Evolutionary conservation across 495 filamentous ascomycete species (phyloP).

Genomic region (Penicillium riverlandense): DNA sequence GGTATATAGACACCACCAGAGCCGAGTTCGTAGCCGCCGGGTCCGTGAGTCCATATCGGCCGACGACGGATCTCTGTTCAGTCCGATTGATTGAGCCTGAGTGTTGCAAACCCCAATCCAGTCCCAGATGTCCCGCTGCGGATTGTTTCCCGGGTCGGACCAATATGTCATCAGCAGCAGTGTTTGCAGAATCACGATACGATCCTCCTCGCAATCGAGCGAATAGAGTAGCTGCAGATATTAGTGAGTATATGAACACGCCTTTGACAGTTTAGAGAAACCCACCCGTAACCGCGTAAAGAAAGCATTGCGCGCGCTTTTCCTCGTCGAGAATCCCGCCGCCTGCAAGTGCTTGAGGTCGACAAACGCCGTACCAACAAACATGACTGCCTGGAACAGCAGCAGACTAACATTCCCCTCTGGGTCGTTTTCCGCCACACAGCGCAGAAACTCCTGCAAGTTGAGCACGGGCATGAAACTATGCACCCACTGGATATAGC

Average conservation of each 20-base stretch:
- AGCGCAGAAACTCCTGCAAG: slow-evolving; percentile 58
- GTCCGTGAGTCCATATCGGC: slow-evolving; percentile 55
- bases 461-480: slow-evolving; percentile 81
- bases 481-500: slow-evolving; percentile 77
- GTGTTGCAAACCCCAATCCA: slow-evolving; percentile 83
- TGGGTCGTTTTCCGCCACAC: slow-evolving; percentile 48
- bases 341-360: slow-evolving; percentile 57
- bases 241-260: background rate
- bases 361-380: slow-evolving; percentile 69
- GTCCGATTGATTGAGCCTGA: slow-evolving; percentile 70
- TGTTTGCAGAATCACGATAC: slow-evolving; percentile 70
- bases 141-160: slow-evolving; percentile 60
- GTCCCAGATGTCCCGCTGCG: slow-evolving; percentile 73
- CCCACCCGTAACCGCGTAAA: slow-evolving; percentile 68
- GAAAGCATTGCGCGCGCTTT: slow-evolving; percentile 67
- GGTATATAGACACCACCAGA: slow-evolving; percentile 91
- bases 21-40: slow-evolving; percentile 61
- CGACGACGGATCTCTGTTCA: slow-evolving; percentile 66
- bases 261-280: background rate
- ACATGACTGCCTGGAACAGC: slow-evolving; percentile 76
- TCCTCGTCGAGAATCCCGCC: slow-evolving; percentile 62
- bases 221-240: slow-evolving; percentile 56
- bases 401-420: slow-evolving; percentile 65
- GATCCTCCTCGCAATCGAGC: slow-evolving; percentile 75
- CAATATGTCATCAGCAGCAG: slow-evolving; percentile 81